Conservation (phyloP, 2,329 filamentous ascomycete genomes). For the Scytalidium lignicola region DNA sequence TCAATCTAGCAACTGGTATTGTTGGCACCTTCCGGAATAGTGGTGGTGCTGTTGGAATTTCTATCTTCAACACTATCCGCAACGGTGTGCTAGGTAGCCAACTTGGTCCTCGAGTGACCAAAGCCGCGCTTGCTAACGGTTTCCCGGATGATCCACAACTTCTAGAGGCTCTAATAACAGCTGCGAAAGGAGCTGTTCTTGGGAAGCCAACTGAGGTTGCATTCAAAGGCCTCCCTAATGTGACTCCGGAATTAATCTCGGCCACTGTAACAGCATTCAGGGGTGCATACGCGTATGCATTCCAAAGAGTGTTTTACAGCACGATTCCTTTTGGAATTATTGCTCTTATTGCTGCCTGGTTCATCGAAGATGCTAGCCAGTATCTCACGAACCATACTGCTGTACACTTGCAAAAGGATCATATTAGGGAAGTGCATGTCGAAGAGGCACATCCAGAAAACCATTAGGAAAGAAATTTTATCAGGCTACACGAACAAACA, state of each 20-base stretch:
- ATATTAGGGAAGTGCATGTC: background rate
- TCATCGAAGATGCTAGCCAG: background rate
- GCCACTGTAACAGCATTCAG: background rate
- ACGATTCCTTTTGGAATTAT: conserved; percentile 1
- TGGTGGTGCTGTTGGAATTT: background rate
- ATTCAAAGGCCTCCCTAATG: background rate
- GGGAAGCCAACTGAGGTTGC: background rate
- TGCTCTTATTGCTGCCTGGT: background rate
- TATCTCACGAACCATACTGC: conserved; percentile 1
- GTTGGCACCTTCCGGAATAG: background rate
- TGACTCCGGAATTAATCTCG: background rate
- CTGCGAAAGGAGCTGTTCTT: background rate
- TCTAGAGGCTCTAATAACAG: background rate
- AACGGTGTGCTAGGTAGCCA: background rate
- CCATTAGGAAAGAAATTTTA: too few relatives aligned
- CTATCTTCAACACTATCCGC: background rate
- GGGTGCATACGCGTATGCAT: background rate
- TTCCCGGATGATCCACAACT: background rate
- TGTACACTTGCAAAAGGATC: background rate
- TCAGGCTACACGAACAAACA: too few relatives aligned
- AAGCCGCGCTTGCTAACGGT: background rate
- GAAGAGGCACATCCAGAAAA: background rate
- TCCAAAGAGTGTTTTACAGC: background rate
- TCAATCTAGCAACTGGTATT: background rate
- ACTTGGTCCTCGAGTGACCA: background rate